Percentiles rank a stretch among this genome's conserved stretches.
Evolutionary conservation across 768 basidiomycete species (phyloP).

Genomic region (Lentinula sp.): DNA sequence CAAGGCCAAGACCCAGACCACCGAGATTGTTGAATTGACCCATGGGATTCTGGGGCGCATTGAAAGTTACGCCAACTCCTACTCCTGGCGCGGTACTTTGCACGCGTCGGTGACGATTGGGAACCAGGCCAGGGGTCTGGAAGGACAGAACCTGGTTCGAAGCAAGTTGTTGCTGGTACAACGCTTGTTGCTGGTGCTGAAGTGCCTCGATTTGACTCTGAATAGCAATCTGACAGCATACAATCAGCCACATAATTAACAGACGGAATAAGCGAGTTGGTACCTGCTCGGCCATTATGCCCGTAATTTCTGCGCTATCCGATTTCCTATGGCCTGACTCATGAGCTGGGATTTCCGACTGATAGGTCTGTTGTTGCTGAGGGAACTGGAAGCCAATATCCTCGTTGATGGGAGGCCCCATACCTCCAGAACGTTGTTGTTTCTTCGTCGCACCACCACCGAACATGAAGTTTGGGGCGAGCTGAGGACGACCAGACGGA

Average conservation of each 20-base stretch:
- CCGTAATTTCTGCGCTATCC: constrained; percentile 72
- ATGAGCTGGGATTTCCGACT: constrained; percentile 19
- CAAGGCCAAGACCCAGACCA: constrained; percentile 51
- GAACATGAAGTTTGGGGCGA: constrained; percentile 90
- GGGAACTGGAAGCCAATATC: constrained; percentile 81
- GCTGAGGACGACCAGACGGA: constrained; percentile 78
- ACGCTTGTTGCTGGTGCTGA: constrained; percentile 84
- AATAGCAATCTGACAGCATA: constrained; percentile 60
- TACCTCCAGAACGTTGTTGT: constrained; percentile 38
- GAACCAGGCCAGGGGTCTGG: constrained; percentile 69
- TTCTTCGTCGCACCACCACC: constrained; percentile 48
- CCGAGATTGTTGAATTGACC: constrained; percentile 57
- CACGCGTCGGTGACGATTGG: constrained; percentile 75
- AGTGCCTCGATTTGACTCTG: constrained; percentile 88
- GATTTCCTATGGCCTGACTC: constrained; percentile 46
- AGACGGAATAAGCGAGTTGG: constrained; percentile 10
- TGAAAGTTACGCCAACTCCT: constrained; percentile 33
- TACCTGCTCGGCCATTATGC: constrained; percentile 96
- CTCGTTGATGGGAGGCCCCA: constrained; percentile 73
- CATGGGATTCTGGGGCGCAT: constrained; percentile 50
- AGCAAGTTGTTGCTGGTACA: constrained; percentile 87
- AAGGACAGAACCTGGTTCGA: constrained; percentile 81
- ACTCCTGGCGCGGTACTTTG: constrained; percentile 75
- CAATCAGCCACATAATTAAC: constrained; percentile 5
- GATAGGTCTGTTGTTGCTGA: constrained; percentile 48